Base-by-base conservation (phyloP, 352 stramenopile genomes). In the Phytopythium boreale region DNA sequence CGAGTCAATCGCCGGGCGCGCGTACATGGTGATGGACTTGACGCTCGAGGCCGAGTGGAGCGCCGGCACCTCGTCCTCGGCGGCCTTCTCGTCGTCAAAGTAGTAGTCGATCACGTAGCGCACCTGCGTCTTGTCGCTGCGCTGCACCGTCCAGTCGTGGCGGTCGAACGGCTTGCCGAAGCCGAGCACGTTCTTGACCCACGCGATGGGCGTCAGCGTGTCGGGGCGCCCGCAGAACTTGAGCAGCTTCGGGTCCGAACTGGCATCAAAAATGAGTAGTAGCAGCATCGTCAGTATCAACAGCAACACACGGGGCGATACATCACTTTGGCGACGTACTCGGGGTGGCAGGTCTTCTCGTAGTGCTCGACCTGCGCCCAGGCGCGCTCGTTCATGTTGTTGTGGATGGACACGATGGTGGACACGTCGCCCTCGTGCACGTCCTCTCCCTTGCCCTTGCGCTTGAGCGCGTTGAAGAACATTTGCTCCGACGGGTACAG, bases 71-170 rank as follows among this genome's bases (percentile, higher is more conserved):
- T 88, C 59, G 70, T 96, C 87, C 59, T 93, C 68, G 8, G 59
- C 77, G 2, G 80, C 74, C 68, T 93, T 95, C 6, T 93, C 72
- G 65, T 96, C 89, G 70, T 97, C 88, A 64, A 95, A 96, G 80
- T 99, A 99, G 77, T 99, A 99, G 86, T 99, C 97, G 72, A 99
- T 98, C 29, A 99, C 96, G 74, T 99, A 99, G 61, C 97, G 91
- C 44, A 98, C 91, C 66, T 97, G 77, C 15, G 88, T 90, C 50
- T 95, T 90, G 74, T 92, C 83, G 41, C 86, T 84, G 62, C 95
- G 87, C 41, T 95, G 69, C 15, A 99, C 90, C 8, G 97, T 98
- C 97, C 97, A 99, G 85, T 99, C 97, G 74, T 99, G 93, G 39
- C 96, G 93, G 81, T 99, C 97, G 73, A 99, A 99, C 0, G 95